Percentiles rank a stretch among this genome's conserved stretches.
phyloP scores from a whole-genome alignment of 306 rosid species.

The Crataegus laevigata region DNA sequence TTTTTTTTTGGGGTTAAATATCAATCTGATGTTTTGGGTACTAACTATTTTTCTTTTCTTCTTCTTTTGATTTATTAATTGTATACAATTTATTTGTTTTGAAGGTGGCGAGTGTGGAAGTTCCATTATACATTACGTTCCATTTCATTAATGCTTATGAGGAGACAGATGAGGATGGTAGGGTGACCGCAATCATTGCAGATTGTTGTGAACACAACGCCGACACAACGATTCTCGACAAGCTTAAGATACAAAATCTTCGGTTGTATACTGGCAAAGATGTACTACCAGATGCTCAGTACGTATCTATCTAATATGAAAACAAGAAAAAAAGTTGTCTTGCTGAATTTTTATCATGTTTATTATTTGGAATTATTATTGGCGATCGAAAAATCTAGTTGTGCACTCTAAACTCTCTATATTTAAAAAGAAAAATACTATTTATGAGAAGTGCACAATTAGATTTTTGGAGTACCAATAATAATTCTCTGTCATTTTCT shows the following conservation, averaged over 20 bases:
- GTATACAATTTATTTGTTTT: not conserved
- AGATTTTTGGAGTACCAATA: no score
- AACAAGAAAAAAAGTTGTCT: not conserved
- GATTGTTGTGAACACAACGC: slow-evolving; percentile 92
- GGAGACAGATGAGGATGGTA: slow-evolving; percentile 74
- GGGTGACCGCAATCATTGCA: slow-evolving; percentile 54
- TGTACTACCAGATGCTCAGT: slow-evolving; percentile 90
- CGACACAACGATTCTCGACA: slow-evolving; percentile 50
- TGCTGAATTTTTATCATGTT: not conserved
- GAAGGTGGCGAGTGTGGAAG: slow-evolving; percentile 85
- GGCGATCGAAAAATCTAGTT: no score
- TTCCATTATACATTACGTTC: slow-evolving; percentile 72
- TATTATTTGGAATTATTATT: no score
- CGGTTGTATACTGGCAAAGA: slow-evolving; percentile 47
- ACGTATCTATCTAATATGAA: not conserved
- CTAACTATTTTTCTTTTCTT: not conserved
- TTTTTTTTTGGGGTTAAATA: no score
- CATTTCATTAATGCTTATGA: slow-evolving; percentile 94
- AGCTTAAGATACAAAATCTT: slow-evolving; percentile 58
- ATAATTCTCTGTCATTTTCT: not conserved
- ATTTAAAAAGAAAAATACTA: no score
- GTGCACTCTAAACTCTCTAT: no score
- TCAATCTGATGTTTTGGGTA: not conserved
- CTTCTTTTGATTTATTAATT: not conserved
- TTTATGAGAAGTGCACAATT: no score